Evolutionary conservation across 768 basidiomycete genomes (phyloP), one percentile per base, ranked within the genome.

Genomic region (Hericium alpestre): DNA sequence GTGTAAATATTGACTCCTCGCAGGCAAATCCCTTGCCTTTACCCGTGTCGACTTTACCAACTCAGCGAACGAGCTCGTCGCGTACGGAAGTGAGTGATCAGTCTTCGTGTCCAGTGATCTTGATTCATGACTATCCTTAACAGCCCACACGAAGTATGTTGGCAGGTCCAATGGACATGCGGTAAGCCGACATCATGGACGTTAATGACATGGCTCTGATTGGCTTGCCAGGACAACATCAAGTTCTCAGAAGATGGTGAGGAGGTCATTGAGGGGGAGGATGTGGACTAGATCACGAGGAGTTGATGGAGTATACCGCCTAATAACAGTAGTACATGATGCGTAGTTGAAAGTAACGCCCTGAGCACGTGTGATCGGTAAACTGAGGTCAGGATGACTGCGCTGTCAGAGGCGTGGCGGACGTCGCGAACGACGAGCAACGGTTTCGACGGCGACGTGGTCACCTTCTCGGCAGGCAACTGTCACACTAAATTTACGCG

Each of bases 141-240:
- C 58, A 92, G 90, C 84, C 58, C 90, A 92, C 64, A 93, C 90
- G 8, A 93, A 93, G 67, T 92, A 89, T 61, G 73, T 92, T 56
- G 89, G 87, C 13, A 87, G 79, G 66, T 88, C 86, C 10, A 67
- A 69, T 2, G 72, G 71, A 9, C 73, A 76, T 52, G 63, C 71
- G 59, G 78, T 79, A 57, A 55, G 69, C 56, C 10, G 32, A 38
- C 15, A 49, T 25, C 25, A 20, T 22, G n/a, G 48, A 5, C 15
- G 8, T 76, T 7, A 72, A 15, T 60, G 63, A n/a, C 72, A 77
- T 61, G 65, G 68, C 25, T 76, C 75, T 54, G 67, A 74, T 71
- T 4, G 50, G 52, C 38, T 8, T 27, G 32, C 38, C 62, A 90
- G 86, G 78, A 84, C 52, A 87, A 87, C 62, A 80, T 91, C 51